phyloP scores from a whole-genome alignment of 768 basidiomycete species.

The Hygrophorus russula region DNA sequence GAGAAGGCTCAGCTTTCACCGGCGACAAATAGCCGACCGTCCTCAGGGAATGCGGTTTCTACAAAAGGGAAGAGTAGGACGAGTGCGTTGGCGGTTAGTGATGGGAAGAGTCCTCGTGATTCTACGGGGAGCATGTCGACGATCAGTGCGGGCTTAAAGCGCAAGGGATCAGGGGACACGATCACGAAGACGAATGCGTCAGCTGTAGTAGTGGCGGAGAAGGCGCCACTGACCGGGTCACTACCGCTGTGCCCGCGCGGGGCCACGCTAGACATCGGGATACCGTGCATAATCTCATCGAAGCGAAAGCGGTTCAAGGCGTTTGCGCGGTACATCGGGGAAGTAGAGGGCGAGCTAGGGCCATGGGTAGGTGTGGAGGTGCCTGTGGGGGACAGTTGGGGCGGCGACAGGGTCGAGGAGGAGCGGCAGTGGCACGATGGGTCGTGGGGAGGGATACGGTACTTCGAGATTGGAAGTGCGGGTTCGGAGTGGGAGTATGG shows the following conservation, averaged over 20 bases:
- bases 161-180: conserved; percentile 34
- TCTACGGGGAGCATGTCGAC: conserved; percentile 33
- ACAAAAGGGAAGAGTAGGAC: conserved; percentile 15
- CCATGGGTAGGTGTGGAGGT: conserved; percentile 92
- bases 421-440: conserved; percentile 86
- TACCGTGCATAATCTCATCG: conserved; percentile 82
- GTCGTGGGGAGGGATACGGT: conserved; percentile 67
- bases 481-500: conserved; percentile 58
- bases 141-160: conserved; percentile 15
- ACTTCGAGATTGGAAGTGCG: conserved; percentile 62
- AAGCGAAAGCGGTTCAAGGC: conserved; percentile 80
- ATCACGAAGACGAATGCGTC: conserved; percentile 21
- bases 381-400: conserved; percentile 51
- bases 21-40: not conserved
- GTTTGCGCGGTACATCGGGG: conserved; percentile 80
- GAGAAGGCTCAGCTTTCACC: not conserved
- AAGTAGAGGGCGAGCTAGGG: conserved; percentile 69
- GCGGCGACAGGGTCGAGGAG: conserved; percentile 23
- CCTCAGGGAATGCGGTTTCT: not conserved
- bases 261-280: conserved; percentile 73
- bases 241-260: conserved; percentile 32
- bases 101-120: not conserved
- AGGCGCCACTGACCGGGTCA: conserved; percentile 8
- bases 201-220: not conserved
- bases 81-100: conserved; percentile 11